A percentile compares a stretch with the other conserved stretches of the same genome.
These are phyloP conservation scores for Kodamaea alishanica DNA, from an alignment of 1,139 yeast species.

Conservation along the genomic window DNA sequence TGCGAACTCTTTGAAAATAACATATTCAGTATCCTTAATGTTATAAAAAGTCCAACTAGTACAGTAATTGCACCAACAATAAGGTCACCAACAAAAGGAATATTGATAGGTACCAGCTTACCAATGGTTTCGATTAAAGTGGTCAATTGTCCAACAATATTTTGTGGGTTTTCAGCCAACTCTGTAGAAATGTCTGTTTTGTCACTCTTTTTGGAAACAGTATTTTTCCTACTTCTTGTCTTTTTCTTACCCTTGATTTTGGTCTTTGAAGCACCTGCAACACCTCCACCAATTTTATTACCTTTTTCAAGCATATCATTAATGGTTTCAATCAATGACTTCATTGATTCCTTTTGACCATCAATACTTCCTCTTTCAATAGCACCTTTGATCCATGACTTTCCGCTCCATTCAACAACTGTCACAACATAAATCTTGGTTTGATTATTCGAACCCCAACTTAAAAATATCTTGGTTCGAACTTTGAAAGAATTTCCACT, in stretches of 20 bases:
- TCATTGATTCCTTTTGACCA: slow-evolving; percentile 78
- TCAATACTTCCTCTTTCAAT: slow-evolving; percentile 89
- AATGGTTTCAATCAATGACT: slow-evolving; percentile 55
- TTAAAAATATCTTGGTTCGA: slow-evolving; percentile 59
- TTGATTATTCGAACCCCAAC: slow-evolving; percentile 73
- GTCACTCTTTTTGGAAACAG: slow-evolving; percentile 11
- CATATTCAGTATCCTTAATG: background rate
- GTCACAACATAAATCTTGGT: slow-evolving; percentile 66
- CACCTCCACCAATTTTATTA: slow-evolving; percentile 5
- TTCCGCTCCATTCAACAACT: slow-evolving; percentile 84
- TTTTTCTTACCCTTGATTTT: slow-evolving; percentile 22
- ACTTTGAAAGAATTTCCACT: slow-evolving; percentile 81
- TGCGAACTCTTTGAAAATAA: slow-evolving; percentile 4
- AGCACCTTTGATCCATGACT: slow-evolving; percentile 87
- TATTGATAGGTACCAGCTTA: slow-evolving; percentile 19
- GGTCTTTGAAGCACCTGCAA: slow-evolving; percentile 6
- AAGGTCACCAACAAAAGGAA: slow-evolving; percentile 26
- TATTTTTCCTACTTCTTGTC: slow-evolving; percentile 19
- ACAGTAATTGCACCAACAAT: slow-evolving; percentile 24
- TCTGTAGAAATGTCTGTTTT: slow-evolving; percentile 11
- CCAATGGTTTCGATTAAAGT: slow-evolving; percentile 31
- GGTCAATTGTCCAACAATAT: slow-evolving; percentile 20
- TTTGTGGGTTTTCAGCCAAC: slow-evolving; percentile 11
- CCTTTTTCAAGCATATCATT: slow-evolving; percentile 39
- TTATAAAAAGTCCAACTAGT: slow-evolving; percentile 15